These are phyloP conservation scores for Malus hybrid DNA, from an alignment of 331 rosid species.

Conservation along the genomic window DNA sequence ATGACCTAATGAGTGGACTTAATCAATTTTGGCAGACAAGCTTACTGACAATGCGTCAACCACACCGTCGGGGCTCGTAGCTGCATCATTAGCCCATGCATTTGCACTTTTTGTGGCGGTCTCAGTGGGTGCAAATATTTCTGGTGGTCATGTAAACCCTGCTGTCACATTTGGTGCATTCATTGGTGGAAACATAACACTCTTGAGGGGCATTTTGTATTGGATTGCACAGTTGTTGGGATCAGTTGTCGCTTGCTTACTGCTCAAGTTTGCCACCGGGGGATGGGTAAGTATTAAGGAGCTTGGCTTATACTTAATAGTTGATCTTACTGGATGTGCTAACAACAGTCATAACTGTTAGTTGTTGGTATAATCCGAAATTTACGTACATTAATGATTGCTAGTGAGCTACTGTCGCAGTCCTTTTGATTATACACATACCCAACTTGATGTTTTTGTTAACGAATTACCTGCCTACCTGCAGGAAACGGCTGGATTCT, in stretches of 20 bases:
- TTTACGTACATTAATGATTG: too few species aligned
- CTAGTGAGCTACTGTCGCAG: too few species aligned
- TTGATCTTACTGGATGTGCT: too few species aligned
- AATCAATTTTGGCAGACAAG: constrained; percentile 41
- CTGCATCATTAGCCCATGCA: constrained; percentile 66
- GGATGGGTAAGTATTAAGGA: constrained; percentile 39
- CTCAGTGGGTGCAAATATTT: constrained; percentile 74
- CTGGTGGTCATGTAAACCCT: constrained; percentile 91
- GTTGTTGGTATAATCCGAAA: too few species aligned
- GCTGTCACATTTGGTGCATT: constrained; percentile 87
- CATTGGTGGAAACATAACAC: constrained; percentile 66
- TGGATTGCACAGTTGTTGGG: constrained; percentile 84
- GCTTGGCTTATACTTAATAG: background rate
- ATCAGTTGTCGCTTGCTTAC: constrained; percentile 64
- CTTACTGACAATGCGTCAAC: constrained; percentile 40
- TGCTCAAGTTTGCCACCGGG: constrained; percentile 64
- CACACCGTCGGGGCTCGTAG: constrained; percentile 53
- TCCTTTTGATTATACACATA: background rate
- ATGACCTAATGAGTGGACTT: too few species aligned
- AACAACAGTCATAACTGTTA: too few species aligned
- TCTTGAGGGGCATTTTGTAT: constrained; percentile 55
- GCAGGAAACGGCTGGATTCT: constrained; percentile 65
- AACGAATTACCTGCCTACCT: background rate
- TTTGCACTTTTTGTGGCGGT: constrained; percentile 69
- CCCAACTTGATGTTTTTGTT: background rate